A percentile compares a stretch with the other conserved stretches of the same genome.
phyloP scores from a whole-genome alignment of 2,329 filamentous ascomycete species.

The Fusarium sterilihyphosum region DNA sequence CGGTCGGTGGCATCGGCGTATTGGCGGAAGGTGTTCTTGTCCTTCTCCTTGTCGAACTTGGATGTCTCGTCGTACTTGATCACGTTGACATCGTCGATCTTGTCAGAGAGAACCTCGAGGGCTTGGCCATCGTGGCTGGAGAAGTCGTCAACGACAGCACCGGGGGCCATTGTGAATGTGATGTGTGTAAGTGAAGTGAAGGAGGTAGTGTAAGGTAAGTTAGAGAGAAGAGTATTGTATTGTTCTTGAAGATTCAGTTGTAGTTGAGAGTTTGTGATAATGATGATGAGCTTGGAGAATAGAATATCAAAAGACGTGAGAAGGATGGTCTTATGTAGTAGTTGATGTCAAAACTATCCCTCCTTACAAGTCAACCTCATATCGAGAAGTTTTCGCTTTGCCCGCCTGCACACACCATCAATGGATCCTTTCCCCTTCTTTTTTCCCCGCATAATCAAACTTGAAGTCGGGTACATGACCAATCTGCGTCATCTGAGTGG shows the following conservation, averaged over 20 bases:
- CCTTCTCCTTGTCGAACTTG: slow-evolving; percentile 77
- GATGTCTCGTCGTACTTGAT: slow-evolving; percentile 64
- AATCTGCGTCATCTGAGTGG: slow-evolving; percentile 38
- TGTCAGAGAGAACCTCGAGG: slow-evolving; percentile 61
- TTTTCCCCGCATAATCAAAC: slow-evolving; percentile 32
- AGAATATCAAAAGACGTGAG: background rate
- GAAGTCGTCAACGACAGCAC: slow-evolving; percentile 39
- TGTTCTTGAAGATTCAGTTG: background rate
- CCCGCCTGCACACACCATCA: background rate
- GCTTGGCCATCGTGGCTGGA: slow-evolving; percentile 39
- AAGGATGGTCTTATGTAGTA: slow-evolving; percentile 29
- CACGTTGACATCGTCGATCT: slow-evolving; percentile 62
- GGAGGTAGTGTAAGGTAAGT: background rate
- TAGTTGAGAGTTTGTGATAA: background rate
- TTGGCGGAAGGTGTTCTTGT: slow-evolving; percentile 83
- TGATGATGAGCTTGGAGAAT: slow-evolving; percentile 24
- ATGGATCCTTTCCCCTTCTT: slow-evolving; percentile 14
- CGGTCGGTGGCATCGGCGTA: slow-evolving; percentile 85
- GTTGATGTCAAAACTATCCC: slow-evolving; percentile 8
- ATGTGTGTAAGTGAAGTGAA: slow-evolving; percentile 24
- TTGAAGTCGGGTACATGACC: slow-evolving; percentile 21
- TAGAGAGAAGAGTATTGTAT: background rate
- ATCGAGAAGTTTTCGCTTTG: slow-evolving; percentile 8
- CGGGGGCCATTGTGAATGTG: slow-evolving; percentile 41
- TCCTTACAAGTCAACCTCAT: background rate